phyloP scores from a whole-genome alignment of 352 stramenopile species.

The Peronospora farinosa region DNA sequence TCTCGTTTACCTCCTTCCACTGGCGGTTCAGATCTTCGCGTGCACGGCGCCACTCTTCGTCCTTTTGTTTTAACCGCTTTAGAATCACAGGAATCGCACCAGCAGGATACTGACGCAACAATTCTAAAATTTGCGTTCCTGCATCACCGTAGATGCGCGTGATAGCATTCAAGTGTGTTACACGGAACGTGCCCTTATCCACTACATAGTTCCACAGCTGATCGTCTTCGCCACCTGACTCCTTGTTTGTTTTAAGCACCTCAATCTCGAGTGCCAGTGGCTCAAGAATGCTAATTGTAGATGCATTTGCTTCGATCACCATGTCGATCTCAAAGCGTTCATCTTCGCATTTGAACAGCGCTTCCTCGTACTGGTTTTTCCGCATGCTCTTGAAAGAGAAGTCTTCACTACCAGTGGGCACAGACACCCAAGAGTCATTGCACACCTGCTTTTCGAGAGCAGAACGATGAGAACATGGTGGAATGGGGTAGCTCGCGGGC shows the following conservation, averaged over 20 bases:
- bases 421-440: conserved; percentile 96
- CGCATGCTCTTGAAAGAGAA: conserved; percentile 99
- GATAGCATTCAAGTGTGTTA: conserved; percentile 97
- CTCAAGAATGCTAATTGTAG: conserved; percentile 92
- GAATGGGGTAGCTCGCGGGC: conserved; percentile 94
- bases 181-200: conserved; percentile 91
- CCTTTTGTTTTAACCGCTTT: conserved; percentile 97
- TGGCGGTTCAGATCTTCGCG: conserved; percentile 93
- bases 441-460: conserved; percentile 88
- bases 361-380: conserved; percentile 98
- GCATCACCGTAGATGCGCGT: conserved; percentile 96
- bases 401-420: conserved; percentile 97
- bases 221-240: conserved; percentile 54
- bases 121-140: conserved; percentile 86
- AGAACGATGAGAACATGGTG: conserved; percentile 93
- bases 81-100: conserved; percentile 97
- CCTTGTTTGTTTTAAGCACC: conserved; percentile 63
- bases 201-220: conserved; percentile 88
- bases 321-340: conserved; percentile 92
- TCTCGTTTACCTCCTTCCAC: conserved; percentile 97
- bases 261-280: conserved; percentile 94
- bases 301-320: conserved; percentile 95
- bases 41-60: conserved; percentile 92
- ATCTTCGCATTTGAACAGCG: conserved; percentile 98
- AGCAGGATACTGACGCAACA: conserved; percentile 94